These are phyloP conservation scores for Talaromyces borbonicus DNA, from an alignment of 495 filamentous ascomycete genomes.

Conservation along the genomic window DNA sequence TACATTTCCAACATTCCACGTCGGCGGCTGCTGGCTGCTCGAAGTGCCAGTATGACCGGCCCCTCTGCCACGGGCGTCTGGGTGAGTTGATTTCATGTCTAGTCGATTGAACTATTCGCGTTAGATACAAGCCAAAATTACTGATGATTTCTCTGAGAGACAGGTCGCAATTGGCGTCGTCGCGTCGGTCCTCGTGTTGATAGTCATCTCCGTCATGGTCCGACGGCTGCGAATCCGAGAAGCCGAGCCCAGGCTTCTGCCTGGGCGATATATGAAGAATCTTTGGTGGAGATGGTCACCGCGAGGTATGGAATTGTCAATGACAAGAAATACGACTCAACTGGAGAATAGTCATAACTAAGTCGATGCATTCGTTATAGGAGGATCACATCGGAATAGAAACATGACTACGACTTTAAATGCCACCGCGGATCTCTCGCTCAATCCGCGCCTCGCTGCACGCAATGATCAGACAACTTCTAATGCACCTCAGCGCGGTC, in stretches of 20 bases:
- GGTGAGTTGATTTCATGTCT: not conserved
- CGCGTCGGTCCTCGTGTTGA: constrained; percentile 27
- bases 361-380: too few species aligned
- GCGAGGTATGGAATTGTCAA: constrained; percentile 22
- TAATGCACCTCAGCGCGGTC: constrained; percentile 64
- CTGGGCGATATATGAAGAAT: constrained; percentile 45
- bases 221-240: constrained; percentile 38
- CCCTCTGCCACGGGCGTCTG: not conserved
- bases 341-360: too few species aligned
- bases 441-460: constrained; percentile 8
- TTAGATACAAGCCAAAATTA: too few species aligned
- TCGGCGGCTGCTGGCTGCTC: not conserved
- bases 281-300: constrained; percentile 54
- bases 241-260: constrained; percentile 48
- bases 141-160: not conserved
- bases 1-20: not conserved
- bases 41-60: not conserved
- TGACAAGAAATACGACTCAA: too few species aligned
- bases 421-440: not conserved
- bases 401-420: constrained; percentile 15
- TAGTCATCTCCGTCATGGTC: constrained; percentile 36
- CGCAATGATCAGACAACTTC: constrained; percentile 3
- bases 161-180: constrained; percentile 27
- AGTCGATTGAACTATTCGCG: not conserved
- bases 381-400: constrained; percentile 14